A percentile compares a stretch with the other conserved stretches of the same genome.
These are phyloP conservation scores for Dryadomyces quercivorus DNA, from an alignment of 2,329 filamentous ascomycete species.

Conservation along the genomic window DNA sequence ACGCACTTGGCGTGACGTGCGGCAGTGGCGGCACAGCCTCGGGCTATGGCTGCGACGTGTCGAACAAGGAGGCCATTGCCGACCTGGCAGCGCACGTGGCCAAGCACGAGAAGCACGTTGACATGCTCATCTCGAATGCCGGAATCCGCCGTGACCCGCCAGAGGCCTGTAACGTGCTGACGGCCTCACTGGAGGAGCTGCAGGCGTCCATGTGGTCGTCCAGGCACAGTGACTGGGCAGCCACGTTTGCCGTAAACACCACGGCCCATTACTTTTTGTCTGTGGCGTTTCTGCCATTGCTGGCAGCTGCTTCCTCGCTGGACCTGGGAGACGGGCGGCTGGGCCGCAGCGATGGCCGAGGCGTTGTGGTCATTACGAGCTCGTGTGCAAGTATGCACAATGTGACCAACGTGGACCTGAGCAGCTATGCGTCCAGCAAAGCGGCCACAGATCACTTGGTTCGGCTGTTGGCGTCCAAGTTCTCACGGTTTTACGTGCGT, in stretches of 20 bases:
- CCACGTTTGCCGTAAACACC: constrained; percentile 65
- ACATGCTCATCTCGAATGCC: constrained; percentile 13
- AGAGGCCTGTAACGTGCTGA: constrained; percentile 6
- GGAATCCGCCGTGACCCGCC: constrained; percentile 10
- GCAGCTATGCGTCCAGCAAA: constrained; percentile 37
- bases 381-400: constrained; percentile 23
- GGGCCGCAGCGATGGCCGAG: constrained; percentile 9
- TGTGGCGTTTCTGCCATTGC: constrained; percentile 47
- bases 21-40: constrained; percentile 15
- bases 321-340: neutral
- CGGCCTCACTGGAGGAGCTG: constrained; percentile 7
- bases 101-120: constrained; percentile 39
- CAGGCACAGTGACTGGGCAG: constrained; percentile 43
- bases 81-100: constrained; percentile 45
- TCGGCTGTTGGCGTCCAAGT: constrained; percentile 34
- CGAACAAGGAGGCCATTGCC: constrained; percentile 46
- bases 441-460: constrained; percentile 40
- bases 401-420: constrained; percentile 36
- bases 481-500: constrained; percentile 19
- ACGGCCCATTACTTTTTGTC: constrained; percentile 55
- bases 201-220: constrained; percentile 48
- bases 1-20: constrained; percentile 34
- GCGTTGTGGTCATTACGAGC: constrained; percentile 25
- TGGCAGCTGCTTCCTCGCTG: constrained; percentile 36
- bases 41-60: constrained; percentile 42